phyloP scores from a whole-genome alignment of 768 basidiomycete genomes.

The Suillus clintonianus region DNA sequence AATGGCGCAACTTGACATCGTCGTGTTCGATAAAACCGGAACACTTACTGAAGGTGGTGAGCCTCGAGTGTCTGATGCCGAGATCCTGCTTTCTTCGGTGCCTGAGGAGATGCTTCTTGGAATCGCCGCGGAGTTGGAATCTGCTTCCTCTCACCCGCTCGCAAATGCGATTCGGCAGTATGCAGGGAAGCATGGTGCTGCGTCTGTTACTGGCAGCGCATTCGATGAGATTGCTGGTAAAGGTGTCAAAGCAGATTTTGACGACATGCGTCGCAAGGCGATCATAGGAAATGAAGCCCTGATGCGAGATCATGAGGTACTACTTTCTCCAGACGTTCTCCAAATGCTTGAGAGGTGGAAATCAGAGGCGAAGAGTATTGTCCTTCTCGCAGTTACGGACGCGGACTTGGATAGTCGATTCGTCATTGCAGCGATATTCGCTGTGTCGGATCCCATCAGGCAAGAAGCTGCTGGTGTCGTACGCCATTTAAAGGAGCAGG shows the following conservation, averaged over 20 bases:
- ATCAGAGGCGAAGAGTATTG: constrained; percentile 67
- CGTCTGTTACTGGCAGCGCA: constrained; percentile 30
- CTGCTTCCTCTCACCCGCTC: constrained; percentile 64
- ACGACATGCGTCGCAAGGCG: constrained; percentile 40
- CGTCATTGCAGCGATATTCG: constrained; percentile 52
- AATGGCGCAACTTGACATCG: constrained; percentile 66
- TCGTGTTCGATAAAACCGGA: constrained; percentile 89
- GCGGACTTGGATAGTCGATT: constrained; percentile 19
- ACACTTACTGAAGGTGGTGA: constrained; percentile 73
- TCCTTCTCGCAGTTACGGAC: constrained; percentile 52
- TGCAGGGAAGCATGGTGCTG: constrained; percentile 37
- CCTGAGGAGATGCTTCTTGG: constrained; percentile 42
- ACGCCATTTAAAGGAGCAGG: constrained; percentile 47
- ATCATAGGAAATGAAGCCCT: constrained; percentile 74
- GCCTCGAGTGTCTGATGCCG: constrained; percentile 59
- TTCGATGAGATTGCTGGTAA: constrained; percentile 68
- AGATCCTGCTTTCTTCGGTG: constrained; percentile 25
- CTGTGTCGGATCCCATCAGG: constrained; percentile 66
- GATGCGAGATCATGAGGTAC: constrained; percentile 50
- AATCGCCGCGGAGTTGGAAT: constrained; percentile 57
- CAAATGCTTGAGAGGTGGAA: constrained; percentile 56
- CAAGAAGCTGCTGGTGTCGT: constrained; percentile 59
- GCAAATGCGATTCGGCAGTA: constrained; percentile 58
- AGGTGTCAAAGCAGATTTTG: constrained; percentile 58
- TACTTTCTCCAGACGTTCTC: constrained; percentile 30